These are phyloP conservation scores for Kalmanozyma brasiliensis DNA, from an alignment of 1,284 basidiomycete species.

Conservation along the genomic window DNA sequence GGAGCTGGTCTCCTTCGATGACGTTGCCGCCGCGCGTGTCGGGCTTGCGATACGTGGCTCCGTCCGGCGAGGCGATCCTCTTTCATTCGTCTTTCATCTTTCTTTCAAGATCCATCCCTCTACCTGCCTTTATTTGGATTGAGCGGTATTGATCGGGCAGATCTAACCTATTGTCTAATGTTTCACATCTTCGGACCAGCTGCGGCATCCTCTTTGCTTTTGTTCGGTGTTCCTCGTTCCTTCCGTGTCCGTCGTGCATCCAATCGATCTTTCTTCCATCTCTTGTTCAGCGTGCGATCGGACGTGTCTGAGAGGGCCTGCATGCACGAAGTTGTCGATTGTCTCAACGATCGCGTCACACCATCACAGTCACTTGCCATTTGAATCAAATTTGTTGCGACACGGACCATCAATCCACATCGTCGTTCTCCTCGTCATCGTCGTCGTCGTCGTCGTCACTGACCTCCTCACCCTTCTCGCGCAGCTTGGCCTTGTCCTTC, in stretches of 20 bases:
- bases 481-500: slow-evolving; percentile 81
- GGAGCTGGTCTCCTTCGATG: slow-evolving; percentile 4
- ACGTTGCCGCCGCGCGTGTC: neutral
- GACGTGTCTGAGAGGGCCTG: no score
- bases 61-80: neutral
- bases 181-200: no score
- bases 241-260: neutral
- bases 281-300: neutral
- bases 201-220: no score
- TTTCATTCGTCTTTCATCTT: neutral
- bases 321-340: no score
- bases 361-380: no score
- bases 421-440: slow-evolving; percentile 75
- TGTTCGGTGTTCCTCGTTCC: neutral
- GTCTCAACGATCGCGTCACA: no score
- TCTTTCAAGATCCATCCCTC: slow-evolving; percentile 7
- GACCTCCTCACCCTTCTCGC: slow-evolving; percentile 81
- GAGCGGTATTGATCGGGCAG: slow-evolving; percentile 2
- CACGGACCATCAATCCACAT: slow-evolving; percentile 12
- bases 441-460: slow-evolving; percentile 78
- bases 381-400: no score
- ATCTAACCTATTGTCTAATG: no score
- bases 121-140: neutral
- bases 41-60: neutral
- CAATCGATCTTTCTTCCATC: slow-evolving; percentile 2